Conservation (phyloP, 441 rosid species). For the Theobroma grandiflorum region DNA sequence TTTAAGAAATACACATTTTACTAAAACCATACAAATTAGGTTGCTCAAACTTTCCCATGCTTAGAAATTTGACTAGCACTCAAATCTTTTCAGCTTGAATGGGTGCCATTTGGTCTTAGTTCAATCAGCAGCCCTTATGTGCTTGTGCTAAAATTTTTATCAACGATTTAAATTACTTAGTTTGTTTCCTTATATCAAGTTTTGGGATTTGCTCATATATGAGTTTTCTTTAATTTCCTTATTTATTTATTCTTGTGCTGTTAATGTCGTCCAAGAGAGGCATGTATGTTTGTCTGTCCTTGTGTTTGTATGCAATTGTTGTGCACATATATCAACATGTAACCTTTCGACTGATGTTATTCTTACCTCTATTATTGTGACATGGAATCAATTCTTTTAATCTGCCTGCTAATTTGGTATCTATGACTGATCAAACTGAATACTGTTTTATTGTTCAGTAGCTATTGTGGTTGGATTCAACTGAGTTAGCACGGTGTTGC, state of each 20-base stretch:
- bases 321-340: background rate
- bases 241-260: background rate
- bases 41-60: background rate
- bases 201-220: background rate
- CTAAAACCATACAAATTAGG: background rate
- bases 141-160: background rate
- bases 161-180: background rate
- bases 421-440: background rate
- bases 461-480: background rate
- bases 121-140: background rate
- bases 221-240: background rate
- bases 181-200: background rate
- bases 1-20: background rate
- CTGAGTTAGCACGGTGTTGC: background rate
- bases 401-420: background rate
- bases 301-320: conserved; percentile 1
- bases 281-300: background rate
- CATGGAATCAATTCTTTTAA: background rate
- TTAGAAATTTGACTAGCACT: background rate
- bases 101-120: background rate
- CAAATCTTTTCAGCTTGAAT: background rate
- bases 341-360: background rate
- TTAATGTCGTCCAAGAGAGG: background rate
- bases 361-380: background rate
- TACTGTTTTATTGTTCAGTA: background rate